Evolutionary conservation across 345 rosid species (phyloP).

Genomic region (Populus simonii): DNA sequence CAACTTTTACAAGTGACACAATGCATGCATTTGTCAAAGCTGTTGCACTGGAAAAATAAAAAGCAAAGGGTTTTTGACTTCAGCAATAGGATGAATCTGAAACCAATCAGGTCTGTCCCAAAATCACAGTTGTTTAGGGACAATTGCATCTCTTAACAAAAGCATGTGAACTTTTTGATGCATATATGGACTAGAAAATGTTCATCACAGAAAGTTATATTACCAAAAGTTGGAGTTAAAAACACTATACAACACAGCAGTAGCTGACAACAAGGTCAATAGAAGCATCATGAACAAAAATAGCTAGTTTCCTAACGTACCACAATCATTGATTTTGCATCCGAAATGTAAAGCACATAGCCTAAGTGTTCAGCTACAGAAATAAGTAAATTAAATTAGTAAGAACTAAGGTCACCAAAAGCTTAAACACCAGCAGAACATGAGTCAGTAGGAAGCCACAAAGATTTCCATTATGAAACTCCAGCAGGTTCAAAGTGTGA

Average conservation of each 20-base stretch:
- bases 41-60: not conserved
- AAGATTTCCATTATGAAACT: not conserved
- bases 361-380: not conserved
- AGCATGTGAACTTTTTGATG: not conserved
- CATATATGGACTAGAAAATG: not conserved
- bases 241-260: not conserved
- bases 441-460: not conserved
- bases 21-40: too few relatives aligned
- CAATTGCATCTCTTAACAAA: not conserved
- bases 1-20: too few relatives aligned
- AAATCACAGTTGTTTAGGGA: not conserved
- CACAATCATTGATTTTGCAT: not conserved
- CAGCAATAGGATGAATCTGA: too few relatives aligned
- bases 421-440: too few relatives aligned
- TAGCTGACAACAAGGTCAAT: not conserved
- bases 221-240: not conserved
- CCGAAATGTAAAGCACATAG: not conserved
- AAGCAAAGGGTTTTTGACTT: not conserved
- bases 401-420: too few relatives aligned
- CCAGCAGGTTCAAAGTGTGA: not conserved
- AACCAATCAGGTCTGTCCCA: too few relatives aligned
- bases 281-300: not conserved
- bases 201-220: not conserved
- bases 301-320: too few relatives aligned
- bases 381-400: too few relatives aligned